A percentile compares a stretch with the other conserved stretches of the same genome.
phyloP scores from a whole-genome alignment of 2,329 filamentous ascomycete species.

The Bipolaris cookei region DNA sequence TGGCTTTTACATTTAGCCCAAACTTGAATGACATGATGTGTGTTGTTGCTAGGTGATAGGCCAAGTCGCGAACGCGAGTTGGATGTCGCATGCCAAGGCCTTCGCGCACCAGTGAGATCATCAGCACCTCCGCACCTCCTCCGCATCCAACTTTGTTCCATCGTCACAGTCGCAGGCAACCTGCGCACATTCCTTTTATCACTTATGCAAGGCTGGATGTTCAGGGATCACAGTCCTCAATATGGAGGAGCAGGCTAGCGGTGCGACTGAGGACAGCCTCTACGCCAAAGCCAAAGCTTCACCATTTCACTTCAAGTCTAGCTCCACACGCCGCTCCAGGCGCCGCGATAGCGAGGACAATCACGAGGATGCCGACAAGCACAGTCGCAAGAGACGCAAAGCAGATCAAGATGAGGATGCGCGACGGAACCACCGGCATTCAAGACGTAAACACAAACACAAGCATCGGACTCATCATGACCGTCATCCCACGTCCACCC shows the following conservation, averaged over 20 bases:
- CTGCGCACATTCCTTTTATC: not conserved
- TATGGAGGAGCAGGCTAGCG: conserved; percentile 42
- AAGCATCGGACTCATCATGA: conserved; percentile 23
- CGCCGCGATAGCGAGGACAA: conserved; percentile 21
- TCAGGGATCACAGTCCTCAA: conserved; percentile 19
- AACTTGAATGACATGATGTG: conserved; percentile 55
- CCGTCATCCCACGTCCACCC: conserved; percentile 33
- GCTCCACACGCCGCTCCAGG: conserved; percentile 30
- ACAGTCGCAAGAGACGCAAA: conserved; percentile 21
- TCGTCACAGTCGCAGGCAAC: not conserved
- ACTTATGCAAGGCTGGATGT: conserved; percentile 27
- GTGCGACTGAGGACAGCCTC: conserved; percentile 23
- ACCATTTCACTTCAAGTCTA: conserved; percentile 51
- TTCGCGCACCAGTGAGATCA: conserved; percentile 36
- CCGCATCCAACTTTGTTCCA: conserved; percentile 22
- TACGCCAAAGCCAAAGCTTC: conserved; percentile 40
- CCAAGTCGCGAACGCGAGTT: conserved; percentile 3
- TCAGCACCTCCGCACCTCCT: conserved; percentile 32
- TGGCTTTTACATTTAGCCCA: conserved; percentile 68
- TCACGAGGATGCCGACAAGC: conserved; percentile 9
- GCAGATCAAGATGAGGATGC: conserved; percentile 18
- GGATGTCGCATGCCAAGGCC: conserved; percentile 28
- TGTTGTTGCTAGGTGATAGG: conserved; percentile 11
- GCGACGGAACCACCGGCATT: conserved; percentile 16
- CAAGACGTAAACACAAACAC: conserved; percentile 29